phyloP scores from a whole-genome alignment of 1,139 yeast species.

The Saccharomyces hybrid region DNA sequence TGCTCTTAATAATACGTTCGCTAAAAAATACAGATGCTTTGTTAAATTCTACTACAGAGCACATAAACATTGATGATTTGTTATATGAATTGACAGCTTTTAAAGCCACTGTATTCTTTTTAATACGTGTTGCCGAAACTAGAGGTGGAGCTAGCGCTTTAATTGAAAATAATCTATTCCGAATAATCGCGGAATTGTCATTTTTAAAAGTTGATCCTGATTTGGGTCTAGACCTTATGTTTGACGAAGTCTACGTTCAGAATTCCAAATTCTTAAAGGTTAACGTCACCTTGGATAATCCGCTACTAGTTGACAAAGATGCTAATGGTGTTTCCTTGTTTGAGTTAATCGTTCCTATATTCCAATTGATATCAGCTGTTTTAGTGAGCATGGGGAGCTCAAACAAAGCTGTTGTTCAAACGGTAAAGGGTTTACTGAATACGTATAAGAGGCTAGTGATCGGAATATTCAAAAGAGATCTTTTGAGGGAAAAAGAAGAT shows the following conservation, averaged over 20 bases:
- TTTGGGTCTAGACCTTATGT: conserved; percentile 50
- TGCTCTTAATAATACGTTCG: conserved; percentile 58
- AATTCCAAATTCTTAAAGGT: conserved; percentile 35
- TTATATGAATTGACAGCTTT: conserved; percentile 70
- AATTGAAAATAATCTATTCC: conserved; percentile 65
- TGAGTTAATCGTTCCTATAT: conserved; percentile 69
- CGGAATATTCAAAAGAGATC: conserved; percentile 66
- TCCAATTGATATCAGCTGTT: conserved; percentile 64
- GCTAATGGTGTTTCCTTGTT: conserved; percentile 43
- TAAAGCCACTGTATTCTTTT: conserved; percentile 60
- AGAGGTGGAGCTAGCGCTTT: conserved; percentile 70
- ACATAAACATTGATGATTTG: conserved; percentile 45
- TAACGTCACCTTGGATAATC: conserved; percentile 46
- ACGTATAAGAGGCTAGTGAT: conserved; percentile 52
- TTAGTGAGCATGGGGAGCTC: conserved; percentile 74
- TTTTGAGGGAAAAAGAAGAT: conserved; percentile 30
- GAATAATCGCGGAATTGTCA: conserved; percentile 48
- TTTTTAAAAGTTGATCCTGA: conserved; percentile 72
- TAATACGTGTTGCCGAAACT: conserved; percentile 68
- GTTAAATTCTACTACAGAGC: conserved; percentile 34
- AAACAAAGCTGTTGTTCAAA: conserved; percentile 54
- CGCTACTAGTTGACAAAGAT: conserved; percentile 35
- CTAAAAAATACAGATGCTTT: conserved; percentile 63
- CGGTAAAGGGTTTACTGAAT: conserved; percentile 46
- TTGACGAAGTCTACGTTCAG: conserved; percentile 32